Evolutionary conservation across 495 filamentous ascomycete species (phyloP).

Genomic region (Gamarada debralockiae): DNA sequence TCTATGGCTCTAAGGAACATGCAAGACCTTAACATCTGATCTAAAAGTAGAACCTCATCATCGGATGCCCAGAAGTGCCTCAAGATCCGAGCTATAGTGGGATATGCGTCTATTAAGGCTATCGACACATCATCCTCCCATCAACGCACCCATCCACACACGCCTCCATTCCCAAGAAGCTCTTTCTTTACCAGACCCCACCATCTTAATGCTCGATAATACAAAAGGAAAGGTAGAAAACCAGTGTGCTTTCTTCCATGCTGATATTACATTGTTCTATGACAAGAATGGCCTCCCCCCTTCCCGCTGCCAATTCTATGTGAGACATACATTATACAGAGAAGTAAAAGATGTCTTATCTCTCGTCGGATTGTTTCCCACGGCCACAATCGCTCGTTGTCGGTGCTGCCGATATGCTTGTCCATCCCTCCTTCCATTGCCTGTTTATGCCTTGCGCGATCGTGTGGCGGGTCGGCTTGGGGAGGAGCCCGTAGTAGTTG

Average conservation of each 20-base stretch:
- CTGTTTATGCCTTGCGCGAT: slow-evolving; percentile 54
- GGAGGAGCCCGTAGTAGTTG: slow-evolving; percentile 33
- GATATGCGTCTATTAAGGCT: neutral
- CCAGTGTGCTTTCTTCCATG: neutral
- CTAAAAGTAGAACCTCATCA: too few species aligned
- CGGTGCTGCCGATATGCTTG: slow-evolving; percentile 1
- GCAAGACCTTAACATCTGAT: too few species aligned
- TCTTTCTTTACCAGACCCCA: neutral
- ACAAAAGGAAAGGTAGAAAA: neutral
- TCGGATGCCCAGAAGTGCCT: too few species aligned
- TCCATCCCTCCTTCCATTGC: neutral
- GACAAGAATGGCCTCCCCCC: neutral
- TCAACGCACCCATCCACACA: too few species aligned
- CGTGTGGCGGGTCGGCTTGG: slow-evolving; percentile 45
- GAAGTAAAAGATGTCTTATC: slow-evolving; percentile 18
- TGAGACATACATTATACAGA: slow-evolving; percentile 24
- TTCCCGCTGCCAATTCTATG: neutral
- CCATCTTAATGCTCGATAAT: slow-evolving; percentile 1
- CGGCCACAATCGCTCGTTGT: slow-evolving; percentile 2
- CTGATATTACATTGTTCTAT: slow-evolving; percentile 12
- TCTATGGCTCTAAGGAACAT: too few species aligned
- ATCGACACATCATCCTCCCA: slow-evolving; percentile 1
- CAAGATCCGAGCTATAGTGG: neutral
- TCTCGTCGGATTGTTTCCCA: slow-evolving; percentile 7
- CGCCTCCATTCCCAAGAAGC: neutral